These are phyloP conservation scores for Claviceps capensis DNA, from an alignment of 2,329 filamentous ascomycete species.

Conservation along the genomic window DNA sequence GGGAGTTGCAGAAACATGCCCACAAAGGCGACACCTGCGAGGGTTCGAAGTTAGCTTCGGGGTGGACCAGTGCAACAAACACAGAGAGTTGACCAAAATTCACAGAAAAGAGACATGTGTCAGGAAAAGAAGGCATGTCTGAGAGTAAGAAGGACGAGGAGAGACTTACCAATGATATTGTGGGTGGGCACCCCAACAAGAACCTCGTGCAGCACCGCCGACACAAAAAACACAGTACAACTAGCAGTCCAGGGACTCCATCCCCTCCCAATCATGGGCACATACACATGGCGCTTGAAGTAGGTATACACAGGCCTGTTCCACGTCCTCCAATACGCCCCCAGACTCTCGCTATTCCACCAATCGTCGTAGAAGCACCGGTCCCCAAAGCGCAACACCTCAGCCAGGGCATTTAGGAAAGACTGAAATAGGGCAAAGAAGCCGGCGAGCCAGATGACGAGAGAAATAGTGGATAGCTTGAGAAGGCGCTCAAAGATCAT, in stretches of 20 bases:
- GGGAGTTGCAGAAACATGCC: conserved; percentile 93
- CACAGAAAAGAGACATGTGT: too few relatives aligned
- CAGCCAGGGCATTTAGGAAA: conserved; percentile 78
- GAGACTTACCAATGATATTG: conserved; percentile 64
- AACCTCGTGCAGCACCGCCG: conserved; percentile 79
- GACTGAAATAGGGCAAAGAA: conserved; percentile 97
- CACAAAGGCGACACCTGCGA: conserved; percentile 71
- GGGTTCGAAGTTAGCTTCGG: neutral
- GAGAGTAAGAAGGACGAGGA: neutral
- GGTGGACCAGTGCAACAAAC: too few relatives aligned
- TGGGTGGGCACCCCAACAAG: conserved; percentile 91
- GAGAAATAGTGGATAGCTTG: conserved; percentile 88
- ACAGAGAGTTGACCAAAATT: neutral
- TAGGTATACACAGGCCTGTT: conserved; percentile 96
- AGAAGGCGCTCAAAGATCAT: conserved; percentile 81
- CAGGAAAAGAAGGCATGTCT: too few relatives aligned
- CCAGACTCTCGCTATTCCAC: conserved; percentile 88
- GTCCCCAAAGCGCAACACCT: conserved; percentile 81
- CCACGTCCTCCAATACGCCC: conserved; percentile 90
- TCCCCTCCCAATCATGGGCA: conserved; percentile 72
- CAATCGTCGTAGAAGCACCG: conserved; percentile 93
- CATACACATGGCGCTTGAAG: conserved; percentile 89
- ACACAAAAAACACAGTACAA: conserved; percentile 73
- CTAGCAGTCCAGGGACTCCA: conserved; percentile 60
- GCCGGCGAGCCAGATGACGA: conserved; percentile 93